phyloP scores from a whole-genome alignment of 495 filamentous ascomycete genomes.

The Penicillium subrubescens region DNA sequence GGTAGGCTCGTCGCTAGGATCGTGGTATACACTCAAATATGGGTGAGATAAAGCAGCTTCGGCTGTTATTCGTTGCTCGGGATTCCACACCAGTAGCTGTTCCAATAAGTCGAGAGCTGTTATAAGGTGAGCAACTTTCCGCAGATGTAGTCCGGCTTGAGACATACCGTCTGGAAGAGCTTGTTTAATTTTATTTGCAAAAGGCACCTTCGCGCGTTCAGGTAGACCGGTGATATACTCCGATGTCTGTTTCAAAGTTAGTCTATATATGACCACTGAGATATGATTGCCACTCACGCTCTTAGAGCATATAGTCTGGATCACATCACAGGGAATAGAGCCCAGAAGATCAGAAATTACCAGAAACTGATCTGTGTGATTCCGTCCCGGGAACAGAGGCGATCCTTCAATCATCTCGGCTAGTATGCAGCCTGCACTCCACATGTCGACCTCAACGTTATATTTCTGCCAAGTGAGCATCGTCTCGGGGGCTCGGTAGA shows the following conservation, averaged over 20 bases:
- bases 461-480: conserved; percentile 99
- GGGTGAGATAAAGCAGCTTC: conserved; percentile 83
- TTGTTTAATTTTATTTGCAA: not conserved
- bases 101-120: conserved; percentile 91
- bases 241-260: not conserved
- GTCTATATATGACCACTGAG: conserved; percentile 57
- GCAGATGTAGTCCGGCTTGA: conserved; percentile 8
- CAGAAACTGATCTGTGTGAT: conserved; percentile 98
- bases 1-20: conserved; percentile 92
- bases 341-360: conserved; percentile 98
- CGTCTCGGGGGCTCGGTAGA: conserved; percentile 97
- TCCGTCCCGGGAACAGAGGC: conserved; percentile 96
- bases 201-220: not conserved
- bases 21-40: conserved; percentile 94
- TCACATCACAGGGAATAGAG: conserved; percentile 96
- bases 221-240: not conserved
- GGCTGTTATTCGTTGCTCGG: conserved; percentile 85
- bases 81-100: conserved; percentile 96
- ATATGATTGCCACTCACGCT: conserved; percentile 62
- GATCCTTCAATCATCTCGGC: conserved; percentile 99
- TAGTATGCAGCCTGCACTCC: conserved; percentile 98
- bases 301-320: conserved; percentile 96
- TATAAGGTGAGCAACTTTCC: not conserved
- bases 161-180: conserved; percentile 60
- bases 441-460: conserved; percentile 98